phyloP scores from a whole-genome alignment of 192 early-diverging fungal species.

The Allomyces javanicus region DNA sequence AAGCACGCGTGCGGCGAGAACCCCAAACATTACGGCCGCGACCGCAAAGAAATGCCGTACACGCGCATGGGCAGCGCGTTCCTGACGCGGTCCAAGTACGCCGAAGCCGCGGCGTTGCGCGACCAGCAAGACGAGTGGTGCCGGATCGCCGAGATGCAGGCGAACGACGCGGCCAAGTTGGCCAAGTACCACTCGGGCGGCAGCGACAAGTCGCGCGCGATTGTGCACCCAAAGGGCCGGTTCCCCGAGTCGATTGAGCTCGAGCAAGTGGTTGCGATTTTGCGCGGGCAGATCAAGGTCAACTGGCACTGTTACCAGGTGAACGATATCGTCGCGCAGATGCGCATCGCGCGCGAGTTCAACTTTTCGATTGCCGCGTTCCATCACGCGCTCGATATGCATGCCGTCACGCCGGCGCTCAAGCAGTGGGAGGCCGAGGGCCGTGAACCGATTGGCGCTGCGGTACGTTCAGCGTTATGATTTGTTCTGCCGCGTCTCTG shows the following conservation, averaged over 20 bases:
- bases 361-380: slow-evolving; percentile 49
- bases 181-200: slow-evolving; percentile 3
- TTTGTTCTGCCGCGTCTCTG: too few species aligned
- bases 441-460: neutral
- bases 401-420: neutral
- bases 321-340: slow-evolving; percentile 50
- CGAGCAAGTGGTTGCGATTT: slow-evolving; percentile 40
- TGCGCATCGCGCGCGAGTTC: slow-evolving; percentile 50
- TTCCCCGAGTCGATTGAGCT: slow-evolving; percentile 39
- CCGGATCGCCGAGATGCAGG: slow-evolving; percentile 7
- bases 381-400: slow-evolving; percentile 49
- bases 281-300: slow-evolving; percentile 44
- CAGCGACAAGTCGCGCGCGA: too few species aligned
- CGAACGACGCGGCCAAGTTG: slow-evolving; percentile 4
- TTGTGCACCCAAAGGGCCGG: slow-evolving; percentile 17
- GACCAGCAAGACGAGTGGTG: slow-evolving; percentile 46
- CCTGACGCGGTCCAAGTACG: slow-evolving; percentile 38
- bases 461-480: neutral
- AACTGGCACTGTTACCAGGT: slow-evolving; percentile 54
- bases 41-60: slow-evolving; percentile 10
- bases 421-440: neutral
- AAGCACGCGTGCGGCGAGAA: slow-evolving; percentile 77
- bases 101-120: slow-evolving; percentile 22
- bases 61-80: slow-evolving; percentile 42
- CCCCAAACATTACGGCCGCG: slow-evolving; percentile 28